Conservation (phyloP, 768 basidiomycete genomes). For the Fibroporia radiculosa region DNA sequence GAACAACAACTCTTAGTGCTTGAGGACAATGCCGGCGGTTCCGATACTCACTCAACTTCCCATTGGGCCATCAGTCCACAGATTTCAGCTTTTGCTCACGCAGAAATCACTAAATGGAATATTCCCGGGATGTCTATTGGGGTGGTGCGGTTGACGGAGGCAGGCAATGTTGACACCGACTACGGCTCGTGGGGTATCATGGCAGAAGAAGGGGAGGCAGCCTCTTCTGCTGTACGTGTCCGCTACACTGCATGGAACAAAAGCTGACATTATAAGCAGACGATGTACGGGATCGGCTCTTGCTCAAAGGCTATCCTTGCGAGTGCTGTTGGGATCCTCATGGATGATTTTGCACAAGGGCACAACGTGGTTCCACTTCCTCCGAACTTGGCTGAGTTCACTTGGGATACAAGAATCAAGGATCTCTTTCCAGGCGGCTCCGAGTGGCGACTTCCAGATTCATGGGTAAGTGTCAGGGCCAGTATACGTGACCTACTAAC, state of each 20-base stretch:
- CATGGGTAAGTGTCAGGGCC: conserved; percentile 29
- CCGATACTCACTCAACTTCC: too few relatives aligned
- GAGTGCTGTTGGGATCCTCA: conserved; percentile 21
- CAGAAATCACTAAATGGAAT: too few relatives aligned
- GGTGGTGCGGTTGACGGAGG: conserved; percentile 1
- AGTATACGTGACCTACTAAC: conserved; percentile 31
- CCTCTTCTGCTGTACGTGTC: background rate
- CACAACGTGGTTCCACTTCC: conserved; percentile 20
- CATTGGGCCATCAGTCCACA: too few relatives aligned
- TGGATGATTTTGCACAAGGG: conserved; percentile 24
- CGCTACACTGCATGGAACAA: background rate
- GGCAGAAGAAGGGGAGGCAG: conserved; percentile 6
- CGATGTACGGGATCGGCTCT: conserved; percentile 23
- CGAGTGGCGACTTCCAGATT: conserved; percentile 32
- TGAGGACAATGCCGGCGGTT: too few relatives aligned
- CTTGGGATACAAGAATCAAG: conserved; percentile 22
- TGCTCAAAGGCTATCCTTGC: conserved; percentile 26
- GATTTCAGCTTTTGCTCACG: too few relatives aligned
- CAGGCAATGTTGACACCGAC: background rate
- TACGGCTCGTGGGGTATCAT: conserved; percentile 9
- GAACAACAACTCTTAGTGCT: too few relatives aligned
- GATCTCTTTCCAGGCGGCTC: conserved; percentile 30
- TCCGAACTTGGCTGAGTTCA: conserved; percentile 11
- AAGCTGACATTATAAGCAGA: conserved; percentile 11
- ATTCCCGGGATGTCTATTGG: conserved; percentile 8